Conservation (phyloP, 1,284 basidiomycete genomes). For the Rhizopogon hawkerae region DNA sequence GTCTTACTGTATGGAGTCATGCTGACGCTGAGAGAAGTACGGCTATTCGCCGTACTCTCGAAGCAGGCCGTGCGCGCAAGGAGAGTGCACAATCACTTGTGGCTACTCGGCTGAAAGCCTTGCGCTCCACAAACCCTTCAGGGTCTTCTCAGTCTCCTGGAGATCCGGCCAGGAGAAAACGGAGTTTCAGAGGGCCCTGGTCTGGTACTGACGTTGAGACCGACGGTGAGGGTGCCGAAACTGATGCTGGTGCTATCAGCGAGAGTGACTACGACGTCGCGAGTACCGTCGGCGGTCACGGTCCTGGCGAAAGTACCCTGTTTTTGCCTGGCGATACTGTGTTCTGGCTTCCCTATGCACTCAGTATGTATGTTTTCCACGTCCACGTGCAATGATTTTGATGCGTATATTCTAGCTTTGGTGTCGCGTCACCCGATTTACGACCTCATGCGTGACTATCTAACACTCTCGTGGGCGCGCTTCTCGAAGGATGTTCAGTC, state of each 20-base stretch:
- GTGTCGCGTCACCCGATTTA: conserved; percentile 89
- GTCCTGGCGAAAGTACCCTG: conserved; percentile 75
- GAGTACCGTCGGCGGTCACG: conserved; percentile 61
- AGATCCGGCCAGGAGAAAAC: conserved; percentile 46
- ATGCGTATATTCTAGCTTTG: conserved; percentile 42
- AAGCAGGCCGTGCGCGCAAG: conserved; percentile 66
- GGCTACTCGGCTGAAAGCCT: conserved; percentile 53
- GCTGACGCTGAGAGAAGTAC: conserved; percentile 79
- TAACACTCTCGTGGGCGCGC: conserved; percentile 86
- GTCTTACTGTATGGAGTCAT: conserved; percentile 89
- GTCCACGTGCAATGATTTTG: neutral
- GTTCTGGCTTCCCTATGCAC: conserved; percentile 87
- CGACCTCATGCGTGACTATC: conserved; percentile 87
- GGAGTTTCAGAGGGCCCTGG: conserved; percentile 62
- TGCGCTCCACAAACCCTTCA: conserved; percentile 45
- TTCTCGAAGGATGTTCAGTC: conserved; percentile 89
- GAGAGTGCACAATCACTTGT: conserved; percentile 68
- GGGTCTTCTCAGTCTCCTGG: conserved; percentile 37
- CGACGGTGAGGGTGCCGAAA: conserved; percentile 54
- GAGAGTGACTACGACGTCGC: conserved; percentile 78
- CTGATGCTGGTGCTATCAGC: conserved; percentile 65
- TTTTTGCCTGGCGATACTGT: conserved; percentile 83
- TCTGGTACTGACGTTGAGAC: conserved; percentile 60
- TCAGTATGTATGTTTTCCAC: conserved; percentile 51
- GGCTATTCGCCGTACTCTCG: conserved; percentile 75